These are phyloP conservation scores for Camillea tinctor DNA, from an alignment of 2,329 filamentous ascomycete species.

Conservation along the genomic window DNA sequence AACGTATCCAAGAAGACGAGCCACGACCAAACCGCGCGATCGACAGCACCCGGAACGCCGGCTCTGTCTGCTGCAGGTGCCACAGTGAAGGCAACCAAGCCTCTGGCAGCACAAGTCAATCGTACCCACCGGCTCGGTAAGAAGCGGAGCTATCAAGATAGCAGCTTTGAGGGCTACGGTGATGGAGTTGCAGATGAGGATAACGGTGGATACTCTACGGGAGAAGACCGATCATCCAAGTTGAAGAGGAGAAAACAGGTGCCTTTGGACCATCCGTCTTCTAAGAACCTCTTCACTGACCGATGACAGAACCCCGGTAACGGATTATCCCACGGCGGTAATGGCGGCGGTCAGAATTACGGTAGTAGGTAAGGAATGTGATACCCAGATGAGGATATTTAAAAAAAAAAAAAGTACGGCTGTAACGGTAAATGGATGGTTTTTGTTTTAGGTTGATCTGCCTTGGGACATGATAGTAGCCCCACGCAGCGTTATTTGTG, in stretches of 20 bases:
- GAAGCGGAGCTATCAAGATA: conserved; percentile 75
- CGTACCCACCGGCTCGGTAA: conserved; percentile 66
- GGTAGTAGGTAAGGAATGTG: conserved; percentile 59
- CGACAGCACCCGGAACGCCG: conserved; percentile 55
- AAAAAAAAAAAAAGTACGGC: conserved; percentile 12
- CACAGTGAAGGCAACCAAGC: conserved; percentile 29
- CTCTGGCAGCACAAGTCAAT: conserved; percentile 43
- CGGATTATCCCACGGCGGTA: conserved; percentile 39
- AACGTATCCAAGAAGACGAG: conserved; percentile 39
- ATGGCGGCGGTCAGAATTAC: conserved; percentile 48
- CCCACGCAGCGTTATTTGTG: background rate
- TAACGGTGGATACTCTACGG: conserved; percentile 67
- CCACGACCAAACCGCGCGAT: conserved; percentile 42
- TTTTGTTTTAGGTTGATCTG: conserved; percentile 1
- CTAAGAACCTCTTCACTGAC: conserved; percentile 40
- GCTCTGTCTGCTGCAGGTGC: conserved; percentile 35
- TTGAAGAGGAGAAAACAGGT: conserved; percentile 68
- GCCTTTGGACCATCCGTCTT: conserved; percentile 32
- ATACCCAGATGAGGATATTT: conserved; percentile 37
- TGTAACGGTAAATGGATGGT: conserved; percentile 21
- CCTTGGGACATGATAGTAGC: background rate
- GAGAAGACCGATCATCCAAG: conserved; percentile 56
- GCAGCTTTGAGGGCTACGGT: conserved; percentile 71
- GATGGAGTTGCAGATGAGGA: conserved; percentile 72
- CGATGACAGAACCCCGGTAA: conserved; percentile 46